A percentile compares a stretch with the other conserved stretches of the same genome.
These are phyloP conservation scores for Leccinum arenicola DNA, from an alignment of 768 basidiomycete genomes.

Conservation along the genomic window DNA sequence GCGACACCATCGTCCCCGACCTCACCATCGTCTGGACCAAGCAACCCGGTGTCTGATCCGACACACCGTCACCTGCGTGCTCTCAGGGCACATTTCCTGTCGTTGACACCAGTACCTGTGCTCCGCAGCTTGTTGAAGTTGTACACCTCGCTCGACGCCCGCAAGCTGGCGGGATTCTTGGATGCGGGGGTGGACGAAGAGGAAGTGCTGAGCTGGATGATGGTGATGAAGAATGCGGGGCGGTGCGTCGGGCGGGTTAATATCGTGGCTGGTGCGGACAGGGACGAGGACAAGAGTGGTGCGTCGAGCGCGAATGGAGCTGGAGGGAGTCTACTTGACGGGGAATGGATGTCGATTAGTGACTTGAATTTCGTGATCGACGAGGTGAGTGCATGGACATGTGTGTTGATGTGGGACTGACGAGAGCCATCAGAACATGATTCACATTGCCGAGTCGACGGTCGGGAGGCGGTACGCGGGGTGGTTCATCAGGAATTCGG, in stretches of 20 bases:
- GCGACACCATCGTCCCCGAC: constrained; percentile 34
- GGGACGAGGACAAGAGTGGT: constrained; percentile 32
- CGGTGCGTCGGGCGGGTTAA: constrained; percentile 56
- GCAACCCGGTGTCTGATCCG: constrained; percentile 48
- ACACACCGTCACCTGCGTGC: constrained; percentile 80
- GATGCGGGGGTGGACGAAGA: constrained; percentile 79
- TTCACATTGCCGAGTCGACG: constrained; percentile 93
- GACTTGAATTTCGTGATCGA: constrained; percentile 96
- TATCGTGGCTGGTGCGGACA: constrained; percentile 41
- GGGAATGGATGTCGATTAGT: constrained; percentile 83
- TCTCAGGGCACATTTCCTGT: constrained; percentile 79
- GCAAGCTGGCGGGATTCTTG: constrained; percentile 89
- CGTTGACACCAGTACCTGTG: constrained; percentile 76
- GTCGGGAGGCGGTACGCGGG: constrained; percentile 91
- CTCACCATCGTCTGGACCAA: constrained; percentile 19
- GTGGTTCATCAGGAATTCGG: constrained; percentile 97
- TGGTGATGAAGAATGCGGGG: constrained; percentile 91
- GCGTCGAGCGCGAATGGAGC: neutral
- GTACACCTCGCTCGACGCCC: constrained; percentile 90
- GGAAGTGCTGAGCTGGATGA: constrained; percentile 92
- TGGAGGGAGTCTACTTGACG: constrained; percentile 66
- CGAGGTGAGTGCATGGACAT: constrained; percentile 53
- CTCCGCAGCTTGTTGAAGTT: constrained; percentile 91
- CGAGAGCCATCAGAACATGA: constrained; percentile 63
- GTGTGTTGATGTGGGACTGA: neutral